Conservation (phyloP, 441 rosid genomes). For the Populus hybrid region DNA sequence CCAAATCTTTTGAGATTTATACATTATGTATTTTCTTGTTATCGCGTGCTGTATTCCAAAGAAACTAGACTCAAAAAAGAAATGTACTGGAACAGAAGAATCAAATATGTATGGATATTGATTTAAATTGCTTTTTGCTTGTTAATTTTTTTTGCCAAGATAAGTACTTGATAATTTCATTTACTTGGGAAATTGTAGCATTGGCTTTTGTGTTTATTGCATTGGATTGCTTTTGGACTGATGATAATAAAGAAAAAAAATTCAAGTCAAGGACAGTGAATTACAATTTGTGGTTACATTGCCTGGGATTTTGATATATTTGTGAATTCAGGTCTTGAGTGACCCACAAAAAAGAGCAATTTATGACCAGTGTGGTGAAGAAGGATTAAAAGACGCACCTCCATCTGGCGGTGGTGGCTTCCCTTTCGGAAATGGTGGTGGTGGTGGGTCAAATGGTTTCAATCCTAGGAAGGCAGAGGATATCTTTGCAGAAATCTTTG, state of each 20-base stretch:
- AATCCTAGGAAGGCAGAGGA: conserved; percentile 95
- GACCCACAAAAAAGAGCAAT: conserved; percentile 76
- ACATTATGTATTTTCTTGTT: too few species aligned
- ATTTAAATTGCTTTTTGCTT: background rate
- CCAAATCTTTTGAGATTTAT: background rate
- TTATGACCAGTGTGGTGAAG: conserved; percentile 90
- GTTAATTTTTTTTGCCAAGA: background rate
- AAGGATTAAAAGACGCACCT: conserved; percentile 81
- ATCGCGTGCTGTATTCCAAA: too few species aligned
- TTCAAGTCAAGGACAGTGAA: background rate
- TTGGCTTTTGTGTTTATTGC: background rate
- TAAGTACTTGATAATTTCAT: background rate
- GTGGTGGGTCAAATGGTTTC: conserved; percentile 53
- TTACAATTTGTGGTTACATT: background rate
- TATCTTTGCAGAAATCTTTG: conserved; percentile 91
- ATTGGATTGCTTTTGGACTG: background rate
- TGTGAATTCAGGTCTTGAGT: conserved; percentile 61
- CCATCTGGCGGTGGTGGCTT: conserved; percentile 48
- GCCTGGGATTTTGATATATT: background rate
- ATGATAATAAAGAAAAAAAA: background rate
- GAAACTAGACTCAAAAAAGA: too few species aligned
- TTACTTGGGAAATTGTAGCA: background rate
- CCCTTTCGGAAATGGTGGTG: conserved; percentile 28
- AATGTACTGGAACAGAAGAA: background rate
- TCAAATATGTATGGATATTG: too few species aligned